Evolutionary conservation across 768 basidiomycete genomes (phyloP).

Genomic region (Lactarius akahatsu): DNA sequence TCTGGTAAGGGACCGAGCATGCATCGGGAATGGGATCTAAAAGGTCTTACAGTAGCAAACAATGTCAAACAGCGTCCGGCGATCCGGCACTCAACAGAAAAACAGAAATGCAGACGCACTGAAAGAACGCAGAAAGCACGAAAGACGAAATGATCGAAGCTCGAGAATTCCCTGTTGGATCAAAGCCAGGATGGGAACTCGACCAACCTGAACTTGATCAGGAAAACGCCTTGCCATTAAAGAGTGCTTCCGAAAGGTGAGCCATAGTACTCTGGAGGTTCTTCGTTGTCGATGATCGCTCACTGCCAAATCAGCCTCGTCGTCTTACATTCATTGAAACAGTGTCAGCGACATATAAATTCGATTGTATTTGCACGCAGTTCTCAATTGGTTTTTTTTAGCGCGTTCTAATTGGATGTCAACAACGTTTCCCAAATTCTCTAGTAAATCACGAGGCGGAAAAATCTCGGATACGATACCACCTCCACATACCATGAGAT

Average conservation of each 20-base stretch:
- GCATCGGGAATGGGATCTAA: conserved; percentile 12
- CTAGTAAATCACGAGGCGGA: conserved; percentile 58
- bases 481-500: conserved; percentile 65
- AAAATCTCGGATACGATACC: conserved; percentile 53
- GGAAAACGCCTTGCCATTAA: conserved; percentile 37
- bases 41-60: conserved; percentile 1
- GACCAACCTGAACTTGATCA: conserved; percentile 44
- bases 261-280: conserved; percentile 6
- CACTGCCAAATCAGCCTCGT: conserved; percentile 47
- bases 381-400: conserved; percentile 35
- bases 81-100: neutral
- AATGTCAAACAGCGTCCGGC: conserved; percentile 1
- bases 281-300: conserved; percentile 7
- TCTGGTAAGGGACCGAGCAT: neutral
- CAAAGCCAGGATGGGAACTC: conserved; percentile 60
- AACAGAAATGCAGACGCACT: neutral
- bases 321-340: conserved; percentile 64
- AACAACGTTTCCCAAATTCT: conserved; percentile 67
- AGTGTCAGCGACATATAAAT: conserved; percentile 51
- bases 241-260: conserved; percentile 61
- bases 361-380: conserved; percentile 16
- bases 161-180: conserved; percentile 54
- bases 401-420: conserved; percentile 73
- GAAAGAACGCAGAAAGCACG: neutral
- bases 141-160: conserved; percentile 13